Evolutionary conservation across 768 basidiomycete species (phyloP).

Genomic region (Mycena haematopus): DNA sequence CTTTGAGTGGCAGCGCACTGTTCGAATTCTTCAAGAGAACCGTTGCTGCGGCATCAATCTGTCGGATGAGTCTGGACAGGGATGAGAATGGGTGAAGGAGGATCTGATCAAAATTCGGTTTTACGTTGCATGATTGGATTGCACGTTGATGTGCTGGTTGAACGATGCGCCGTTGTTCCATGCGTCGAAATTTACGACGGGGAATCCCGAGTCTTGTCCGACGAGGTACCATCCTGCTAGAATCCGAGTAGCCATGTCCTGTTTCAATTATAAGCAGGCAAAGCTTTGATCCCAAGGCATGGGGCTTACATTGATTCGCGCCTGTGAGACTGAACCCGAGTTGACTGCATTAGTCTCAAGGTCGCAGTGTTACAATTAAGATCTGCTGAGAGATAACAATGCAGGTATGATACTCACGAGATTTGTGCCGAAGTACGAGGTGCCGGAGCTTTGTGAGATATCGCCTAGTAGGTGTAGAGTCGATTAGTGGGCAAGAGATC

Average conservation of each 20-base stretch:
- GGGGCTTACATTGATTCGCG: slow-evolving; percentile 63
- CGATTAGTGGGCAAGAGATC: too few species aligned
- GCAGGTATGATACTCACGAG: slow-evolving; percentile 42
- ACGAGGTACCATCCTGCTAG: slow-evolving; percentile 70
- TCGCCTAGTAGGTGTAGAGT: too few species aligned
- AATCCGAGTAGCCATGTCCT: slow-evolving; percentile 75
- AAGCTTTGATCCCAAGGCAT: neutral
- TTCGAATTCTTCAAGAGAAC: slow-evolving; percentile 53
- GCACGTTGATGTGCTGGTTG: slow-evolving; percentile 58
- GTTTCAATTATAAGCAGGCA: neutral
- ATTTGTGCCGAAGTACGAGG: slow-evolving; percentile 40
- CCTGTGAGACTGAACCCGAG: slow-evolving; percentile 63
- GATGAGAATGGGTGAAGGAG: slow-evolving; percentile 4
- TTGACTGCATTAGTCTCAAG: too few species aligned
- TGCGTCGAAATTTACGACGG: slow-evolving; percentile 66
- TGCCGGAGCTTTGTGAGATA: too few species aligned
- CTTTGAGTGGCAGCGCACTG: slow-evolving; percentile 16
- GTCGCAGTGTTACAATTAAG: too few species aligned
- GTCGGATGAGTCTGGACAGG: slow-evolving; percentile 40
- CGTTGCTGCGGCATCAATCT: slow-evolving; percentile 52
- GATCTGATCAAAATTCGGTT: slow-evolving; percentile 16
- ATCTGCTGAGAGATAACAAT: too few species aligned
- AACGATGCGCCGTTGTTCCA: slow-evolving; percentile 46
- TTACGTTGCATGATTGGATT: slow-evolving; percentile 61
- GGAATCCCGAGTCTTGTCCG: slow-evolving; percentile 62